These are phyloP conservation scores for Carpinus fangiana DNA, from an alignment of 306 rosid species.

Conservation along the genomic window DNA sequence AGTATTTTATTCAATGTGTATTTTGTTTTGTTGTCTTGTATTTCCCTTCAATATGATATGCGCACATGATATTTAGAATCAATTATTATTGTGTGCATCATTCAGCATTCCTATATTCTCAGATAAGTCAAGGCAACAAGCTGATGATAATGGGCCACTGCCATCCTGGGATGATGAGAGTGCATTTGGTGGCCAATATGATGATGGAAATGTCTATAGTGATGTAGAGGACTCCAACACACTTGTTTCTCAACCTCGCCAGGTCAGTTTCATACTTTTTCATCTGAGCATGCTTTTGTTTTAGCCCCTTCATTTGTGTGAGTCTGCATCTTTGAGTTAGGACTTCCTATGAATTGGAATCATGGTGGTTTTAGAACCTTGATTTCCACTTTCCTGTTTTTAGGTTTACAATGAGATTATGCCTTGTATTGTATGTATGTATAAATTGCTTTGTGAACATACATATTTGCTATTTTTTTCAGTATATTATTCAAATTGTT, in stretches of 20 bases:
- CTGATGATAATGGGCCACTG: slow-evolving; percentile 44
- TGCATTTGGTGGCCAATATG: slow-evolving; percentile 54
- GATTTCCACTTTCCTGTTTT: slow-evolving; percentile 6
- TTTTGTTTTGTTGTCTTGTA: slow-evolving; percentile 1
- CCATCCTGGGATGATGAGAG: slow-evolving; percentile 69
- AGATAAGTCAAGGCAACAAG: slow-evolving; percentile 58
- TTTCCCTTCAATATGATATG: background rate
- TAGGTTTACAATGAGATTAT: slow-evolving; percentile 3
- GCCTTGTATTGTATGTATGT: background rate
- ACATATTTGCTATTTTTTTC: background rate
- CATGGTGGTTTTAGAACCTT: background rate
- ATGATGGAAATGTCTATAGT: slow-evolving; percentile 58
- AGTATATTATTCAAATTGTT: background rate
- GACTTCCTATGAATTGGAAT: slow-evolving; percentile 7
- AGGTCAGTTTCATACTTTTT: slow-evolving; percentile 49
- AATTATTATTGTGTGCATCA: background rate
- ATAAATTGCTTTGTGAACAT: background rate
- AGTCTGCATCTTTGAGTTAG: background rate
- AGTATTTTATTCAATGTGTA: slow-evolving; percentile 8
- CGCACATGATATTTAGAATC: background rate
- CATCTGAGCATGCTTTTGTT: slow-evolving; percentile 3
- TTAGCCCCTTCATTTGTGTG: background rate
- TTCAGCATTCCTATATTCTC: slow-evolving; percentile 19
- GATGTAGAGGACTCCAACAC: slow-evolving; percentile 69
- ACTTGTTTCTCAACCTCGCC: slow-evolving; percentile 91